Evolutionary conservation across 805 yeast genomes (phyloP).

Genomic region (Torulaspora microellipsoides): DNA sequence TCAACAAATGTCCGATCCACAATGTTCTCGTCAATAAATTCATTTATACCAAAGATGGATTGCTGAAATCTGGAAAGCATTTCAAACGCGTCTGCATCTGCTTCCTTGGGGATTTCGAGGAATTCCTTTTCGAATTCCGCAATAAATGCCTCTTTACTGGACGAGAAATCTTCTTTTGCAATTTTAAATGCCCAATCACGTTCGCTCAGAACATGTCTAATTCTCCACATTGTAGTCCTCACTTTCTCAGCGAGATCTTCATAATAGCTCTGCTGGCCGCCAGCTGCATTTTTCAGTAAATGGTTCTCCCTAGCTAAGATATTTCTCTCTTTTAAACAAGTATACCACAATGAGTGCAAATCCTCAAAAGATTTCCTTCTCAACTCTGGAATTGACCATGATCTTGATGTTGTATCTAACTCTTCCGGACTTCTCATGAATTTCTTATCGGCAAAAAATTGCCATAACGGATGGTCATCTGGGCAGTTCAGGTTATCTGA

Average conservation of each 20-base stretch:
- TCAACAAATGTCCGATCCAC: constrained; percentile 56
- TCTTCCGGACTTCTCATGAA: constrained; percentile 58
- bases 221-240: constrained; percentile 65
- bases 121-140: constrained; percentile 55
- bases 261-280: constrained; percentile 37
- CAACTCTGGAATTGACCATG: constrained; percentile 86
- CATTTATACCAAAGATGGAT: constrained; percentile 82
- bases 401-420: constrained; percentile 51
- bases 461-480: constrained; percentile 93
- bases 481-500: constrained; percentile 64
- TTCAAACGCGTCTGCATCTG: constrained; percentile 57
- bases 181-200: constrained; percentile 67
- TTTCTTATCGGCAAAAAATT: constrained; percentile 66
- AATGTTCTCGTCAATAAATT: constrained; percentile 51
- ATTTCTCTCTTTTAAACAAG: constrained; percentile 79
- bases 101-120: constrained; percentile 49
- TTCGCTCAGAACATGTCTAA: constrained; percentile 83
- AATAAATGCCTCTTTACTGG: constrained; percentile 45
- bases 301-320: constrained; percentile 69
- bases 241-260: constrained; percentile 40
- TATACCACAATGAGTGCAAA: constrained; percentile 86
- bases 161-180: constrained; percentile 45
- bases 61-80: constrained; percentile 73
- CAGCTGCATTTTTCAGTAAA: constrained; percentile 43
- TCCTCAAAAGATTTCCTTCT: constrained; percentile 90